Conservation (phyloP, 257 asterid genomes). For the Solanum ossicruentum region DNA sequence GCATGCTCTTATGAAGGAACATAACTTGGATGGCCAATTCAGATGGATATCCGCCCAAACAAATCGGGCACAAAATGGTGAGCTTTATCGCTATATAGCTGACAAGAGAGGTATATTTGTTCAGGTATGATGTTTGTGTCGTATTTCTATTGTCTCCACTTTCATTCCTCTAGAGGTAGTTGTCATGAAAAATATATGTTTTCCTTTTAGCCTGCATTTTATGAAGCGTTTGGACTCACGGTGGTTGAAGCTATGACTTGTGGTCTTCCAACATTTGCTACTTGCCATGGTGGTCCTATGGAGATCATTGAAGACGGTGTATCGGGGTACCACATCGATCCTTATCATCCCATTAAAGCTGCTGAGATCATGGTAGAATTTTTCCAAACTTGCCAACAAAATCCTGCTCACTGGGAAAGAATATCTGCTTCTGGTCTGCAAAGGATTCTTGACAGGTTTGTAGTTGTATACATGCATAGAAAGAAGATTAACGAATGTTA, state of each 20-base stretch:
- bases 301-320: conserved; percentile 86
- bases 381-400: conserved; percentile 54
- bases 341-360: conserved; percentile 78
- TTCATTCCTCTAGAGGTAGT: not conserved
- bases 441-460: conserved; percentile 59
- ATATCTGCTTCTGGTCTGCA: conserved; percentile 45
- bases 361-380: conserved; percentile 53
- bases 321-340: conserved; percentile 89
- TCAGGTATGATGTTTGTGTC: conserved; percentile 36
- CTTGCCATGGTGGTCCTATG: conserved; percentile 88
- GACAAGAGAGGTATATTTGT: conserved; percentile 89
- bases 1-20: conserved; percentile 64
- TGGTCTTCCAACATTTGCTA: conserved; percentile 91
- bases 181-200: not conserved
- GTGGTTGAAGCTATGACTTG: conserved; percentile 96
- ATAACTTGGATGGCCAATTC: conserved; percentile 55
- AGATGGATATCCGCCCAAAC: conserved; percentile 85
- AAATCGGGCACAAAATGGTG: conserved; percentile 80
- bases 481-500: not conserved
- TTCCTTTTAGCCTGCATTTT: conserved; percentile 68
- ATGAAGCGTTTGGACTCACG: conserved; percentile 96
- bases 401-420: conserved; percentile 54
- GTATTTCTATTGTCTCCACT: not conserved
- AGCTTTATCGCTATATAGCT: conserved; percentile 90
- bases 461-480: not conserved